Evolutionary conservation across 345 rosid genomes (phyloP).

Genomic region (Lumnitzera littorea): DNA sequence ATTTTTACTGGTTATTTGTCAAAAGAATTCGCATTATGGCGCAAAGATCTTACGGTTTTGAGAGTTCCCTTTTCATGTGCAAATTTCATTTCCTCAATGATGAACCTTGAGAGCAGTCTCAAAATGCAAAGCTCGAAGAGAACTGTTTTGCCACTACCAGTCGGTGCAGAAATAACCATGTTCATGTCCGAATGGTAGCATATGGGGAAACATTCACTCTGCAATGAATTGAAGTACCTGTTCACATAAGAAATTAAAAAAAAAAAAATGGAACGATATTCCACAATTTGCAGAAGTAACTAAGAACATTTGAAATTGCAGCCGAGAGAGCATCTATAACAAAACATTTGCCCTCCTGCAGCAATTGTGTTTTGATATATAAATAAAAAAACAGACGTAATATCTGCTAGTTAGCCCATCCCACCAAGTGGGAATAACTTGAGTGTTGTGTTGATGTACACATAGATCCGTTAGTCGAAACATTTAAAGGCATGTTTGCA

Average conservation of each 20-base stretch:
- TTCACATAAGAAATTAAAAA: background rate
- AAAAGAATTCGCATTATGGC: background rate
- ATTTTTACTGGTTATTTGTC: no score
- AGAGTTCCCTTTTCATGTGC: slow-evolving; percentile 71
- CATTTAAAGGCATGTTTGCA: no score
- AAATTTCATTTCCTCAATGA: slow-evolving; percentile 55
- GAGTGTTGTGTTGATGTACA: no score
- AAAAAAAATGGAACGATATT: background rate
- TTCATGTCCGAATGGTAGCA: slow-evolving; percentile 78
- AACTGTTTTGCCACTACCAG: slow-evolving; percentile 96
- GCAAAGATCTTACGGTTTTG: slow-evolving; percentile 54
- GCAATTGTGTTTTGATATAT: no score
- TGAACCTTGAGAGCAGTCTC: slow-evolving; percentile 77
- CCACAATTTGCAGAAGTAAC: no score
- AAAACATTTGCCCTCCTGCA: no score
- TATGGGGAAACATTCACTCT: slow-evolving; percentile 87
- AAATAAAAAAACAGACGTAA: no score
- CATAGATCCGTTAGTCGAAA: no score
- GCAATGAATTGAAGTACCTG: slow-evolving; percentile 92
- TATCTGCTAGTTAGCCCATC: no score
- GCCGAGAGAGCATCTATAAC: no score
- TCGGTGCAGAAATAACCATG: slow-evolving; percentile 97
- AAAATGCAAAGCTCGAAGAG: slow-evolving; percentile 88
- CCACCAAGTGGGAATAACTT: no score
- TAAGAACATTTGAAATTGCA: no score